Evolutionary conservation across 2,329 filamentous ascomycete species (phyloP), one percentile per base, ranked within the genome.

Genomic region (Alternaria rosae): DNA sequence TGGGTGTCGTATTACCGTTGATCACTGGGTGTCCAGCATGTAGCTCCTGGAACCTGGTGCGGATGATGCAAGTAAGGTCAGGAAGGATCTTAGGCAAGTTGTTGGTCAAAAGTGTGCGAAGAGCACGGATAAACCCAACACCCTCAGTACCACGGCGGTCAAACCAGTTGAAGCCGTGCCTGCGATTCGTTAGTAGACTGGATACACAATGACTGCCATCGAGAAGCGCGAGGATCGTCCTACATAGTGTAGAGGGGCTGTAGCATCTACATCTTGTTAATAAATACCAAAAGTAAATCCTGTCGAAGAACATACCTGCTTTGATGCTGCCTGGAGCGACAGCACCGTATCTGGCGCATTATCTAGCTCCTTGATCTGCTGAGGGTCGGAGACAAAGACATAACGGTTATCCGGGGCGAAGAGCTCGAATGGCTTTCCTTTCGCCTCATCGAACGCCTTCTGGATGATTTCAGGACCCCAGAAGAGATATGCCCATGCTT

Each of bases 111-210:
- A 72, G 58, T 0, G 68, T 72, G 35, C 23, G 69, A 32, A 71
- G 62, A 25, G 67, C 61, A 1, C 65, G 54, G 11, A 74, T 57
- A 23, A 77, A 75, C 0, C 67, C 69, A 6, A 71, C 65, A 2
- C 76, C 74, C 35, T 76, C 74, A 9, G 60, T 68, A 6, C 74
- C 73, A 25, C 72, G 50, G 1, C 45, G 53, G 28, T 77, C 70
- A 42, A 68, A 66, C 76, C 76, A 78, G 42, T 78, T 70, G 61
- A 77, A 76, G 8, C 70, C 67, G 17, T 67, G 45, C 74, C 59
- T 61, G 72, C 70, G 0, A 70, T 67, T 30, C 70, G 72, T 12
- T 59, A 59, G 65, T 48, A 17, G 28, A 20, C n/a, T 8, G 17
- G 28, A 15, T 42, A 17, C 20, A 42, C 25, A 8, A 41, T 5